Evolutionary conservation across 2,329 filamentous ascomycete genomes (phyloP), one percentile per base, ranked within the genome.

Genomic region (Scedosporium boydii): DNA sequence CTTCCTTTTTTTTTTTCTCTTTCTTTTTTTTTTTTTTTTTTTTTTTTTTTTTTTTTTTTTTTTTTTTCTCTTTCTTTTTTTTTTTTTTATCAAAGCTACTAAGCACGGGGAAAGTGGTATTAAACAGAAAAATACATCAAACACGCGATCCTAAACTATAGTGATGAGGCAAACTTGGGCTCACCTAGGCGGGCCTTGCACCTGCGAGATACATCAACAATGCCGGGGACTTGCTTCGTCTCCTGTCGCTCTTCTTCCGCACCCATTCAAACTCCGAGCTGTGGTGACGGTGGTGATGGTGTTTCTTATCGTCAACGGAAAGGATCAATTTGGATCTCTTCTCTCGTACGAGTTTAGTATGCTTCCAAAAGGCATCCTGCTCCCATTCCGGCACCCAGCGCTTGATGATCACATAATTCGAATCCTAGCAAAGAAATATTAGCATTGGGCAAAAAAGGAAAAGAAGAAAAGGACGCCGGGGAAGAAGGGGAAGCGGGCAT

Each of bases 391-490:
- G 82, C 60, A 92, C 85, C 84, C 85, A 90, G 62, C 85, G 80
- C 73, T 88, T 89, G 75, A 92, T 88, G 64, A 93, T 74, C 62
- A 92, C 78, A 67, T 85, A 92, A 60, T 87, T 82, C 18, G 84
- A 81, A 68, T 92, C 87, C 79, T 86, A 10, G 10, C 34, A 38
- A 38, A 12, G 34, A 23, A 38, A 38, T 38, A 38, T 38, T 38
- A 38, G 34, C 10, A 38, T 14, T 38, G 9, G 34, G 34, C 34
- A 38, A 38, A 14, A 14, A 4, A 38, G 34, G 12, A 38, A 3
- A 34, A 34, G 6, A 34, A 9, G 29, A 34, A 34, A 9, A 34
- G 3, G 29, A 34, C 2, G 7, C 9, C 6, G 29, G 29, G 10
- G 3, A 38, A 38, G 10, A 38, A 38, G 10, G 34, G 9, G 10